Percentiles rank a stretch among this genome's conserved stretches.
phyloP scores from a whole-genome alignment of 495 filamentous ascomycete genomes.

The Cladorrhinum samala region DNA sequence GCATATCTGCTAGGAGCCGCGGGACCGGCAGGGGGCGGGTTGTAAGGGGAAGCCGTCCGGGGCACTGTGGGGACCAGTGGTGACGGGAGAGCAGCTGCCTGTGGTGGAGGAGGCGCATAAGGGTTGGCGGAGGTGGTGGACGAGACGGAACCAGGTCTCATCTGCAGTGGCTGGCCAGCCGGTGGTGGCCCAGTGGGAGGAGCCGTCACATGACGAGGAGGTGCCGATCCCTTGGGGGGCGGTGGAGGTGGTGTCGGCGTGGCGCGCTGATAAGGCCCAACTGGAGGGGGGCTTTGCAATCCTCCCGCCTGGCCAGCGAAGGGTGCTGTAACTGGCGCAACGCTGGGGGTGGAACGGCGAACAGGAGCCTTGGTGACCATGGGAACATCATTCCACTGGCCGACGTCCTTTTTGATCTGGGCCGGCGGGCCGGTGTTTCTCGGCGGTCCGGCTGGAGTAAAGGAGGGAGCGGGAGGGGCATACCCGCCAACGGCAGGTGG shows the following conservation, averaged over 20 bases:
- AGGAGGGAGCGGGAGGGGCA: conserved; percentile 23
- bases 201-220: conserved; percentile 45
- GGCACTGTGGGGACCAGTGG: conserved; percentile 50
- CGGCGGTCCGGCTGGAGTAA: conserved; percentile 22
- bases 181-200: conserved; percentile 47
- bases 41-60: conserved; percentile 82
- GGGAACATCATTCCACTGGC: conserved; percentile 93
- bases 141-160: conserved; percentile 53
- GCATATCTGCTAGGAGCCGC: conserved; percentile 81
- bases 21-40: conserved; percentile 67
- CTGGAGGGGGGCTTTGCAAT: conserved; percentile 44
- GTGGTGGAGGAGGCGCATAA: conserved; percentile 60
- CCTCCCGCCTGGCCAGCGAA: conserved; percentile 54
- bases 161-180: conserved; percentile 41
- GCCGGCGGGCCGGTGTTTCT: conserved; percentile 60
- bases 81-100: conserved; percentile 30
- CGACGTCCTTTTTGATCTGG: conserved; percentile 59
- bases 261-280: conserved; percentile 26
- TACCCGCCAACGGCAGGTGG: conserved; percentile 29
- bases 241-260: conserved; percentile 46
- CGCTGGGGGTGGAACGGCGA: conserved; percentile 64
- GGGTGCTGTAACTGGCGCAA: conserved; percentile 55
- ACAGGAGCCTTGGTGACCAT: conserved; percentile 71
- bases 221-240: conserved; percentile 51
- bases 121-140: conserved; percentile 64